These are phyloP conservation scores for Halocafeteria seosinensis DNA, from an alignment of 108 stramenopile genomes.

Conservation along the genomic window DNA sequence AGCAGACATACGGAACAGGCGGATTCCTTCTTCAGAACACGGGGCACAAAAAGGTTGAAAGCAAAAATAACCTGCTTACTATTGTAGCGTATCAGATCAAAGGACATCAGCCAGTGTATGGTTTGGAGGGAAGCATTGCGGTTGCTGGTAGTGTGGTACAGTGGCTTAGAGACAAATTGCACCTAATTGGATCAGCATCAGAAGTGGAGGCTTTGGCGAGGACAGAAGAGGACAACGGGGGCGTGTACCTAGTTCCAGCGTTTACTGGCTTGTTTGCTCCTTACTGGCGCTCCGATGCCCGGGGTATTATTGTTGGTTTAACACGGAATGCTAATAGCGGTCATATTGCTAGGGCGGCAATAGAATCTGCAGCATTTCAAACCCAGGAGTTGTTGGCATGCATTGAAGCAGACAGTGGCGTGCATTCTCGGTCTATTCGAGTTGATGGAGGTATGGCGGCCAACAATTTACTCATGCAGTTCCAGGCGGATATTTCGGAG, in stretches of 20 bases:
- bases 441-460: constrained; percentile 86
- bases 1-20: constrained; percentile 92
- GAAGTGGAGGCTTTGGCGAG: constrained; percentile 65
- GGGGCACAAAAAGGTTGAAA: constrained; percentile 40
- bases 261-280: constrained; percentile 89
- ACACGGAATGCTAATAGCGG: constrained; percentile 65
- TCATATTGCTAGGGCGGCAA: constrained; percentile 73
- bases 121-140: constrained; percentile 79
- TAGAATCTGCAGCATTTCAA: constrained; percentile 84
- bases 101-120: constrained; percentile 51
- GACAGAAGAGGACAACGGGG: constrained; percentile 49
- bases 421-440: constrained; percentile 44
- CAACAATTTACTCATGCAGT: constrained; percentile 79
- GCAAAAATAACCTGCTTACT: constrained; percentile 72
- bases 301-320: constrained; percentile 77
- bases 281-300: constrained; percentile 75
- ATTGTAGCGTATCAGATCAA: constrained; percentile 76
- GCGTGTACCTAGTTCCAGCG: constrained; percentile 86
- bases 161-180: constrained; percentile 85
- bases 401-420: constrained; percentile 54
- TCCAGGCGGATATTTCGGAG: constrained; percentile 75
- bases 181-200: constrained; percentile 53
- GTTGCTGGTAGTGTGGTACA: constrained; percentile 77
- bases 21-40: constrained; percentile 95
- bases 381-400: constrained; percentile 67